Base-by-base conservation (phyloP, 192 early-diverging fungal species). In the Backusella morwellensis region DNA sequence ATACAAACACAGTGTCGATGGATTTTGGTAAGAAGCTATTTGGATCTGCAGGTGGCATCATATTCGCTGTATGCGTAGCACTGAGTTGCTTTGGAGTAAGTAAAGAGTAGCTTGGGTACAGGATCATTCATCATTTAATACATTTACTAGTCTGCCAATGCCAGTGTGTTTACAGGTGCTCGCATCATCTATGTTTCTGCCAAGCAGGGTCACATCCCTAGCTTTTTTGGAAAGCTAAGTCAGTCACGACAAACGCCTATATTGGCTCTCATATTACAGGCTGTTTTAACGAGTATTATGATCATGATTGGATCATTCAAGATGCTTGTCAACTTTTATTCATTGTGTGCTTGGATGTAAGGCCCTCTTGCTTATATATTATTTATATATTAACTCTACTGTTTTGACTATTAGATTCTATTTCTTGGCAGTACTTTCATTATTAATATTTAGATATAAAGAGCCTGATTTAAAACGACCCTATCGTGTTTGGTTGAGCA, bases 311-410 rank as follows among this genome's bases (percentile, higher is more conserved):
- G 93, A 8, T 81, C 84, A 15, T 94, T 93, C 74, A 85, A 80
- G n/a, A 85, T 84, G 4, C 85, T 95, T 5, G 89, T 95, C 41
- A 94, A 90, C 69, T 92, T 95, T 70, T 95, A 92, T 81, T 91
- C 90, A 19, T 89, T 94, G 15, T 86, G 89, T 35, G 88, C 92
- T 3, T 95, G 94, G 94, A 68, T 90, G 76, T 89, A 84, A 86
- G 75, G 50, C 59, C 17, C 36, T 44, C 19, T 56, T 78, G 47
- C n/a, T 63, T 34, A n/a, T 40, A 40, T 4, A 26, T n/a, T 26
- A 4, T 1, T 15, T 41, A 70, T 12, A 70, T 40, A 0, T 12
- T 14, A 12, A 23, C 19, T 70, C 32, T 32, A 3, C 32, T 32
- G 32, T 40, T 26, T 41, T 26, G 29, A 19, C 12, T 15, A 40